phyloP scores from a whole-genome alignment of 805 yeast species.

The Pichia deserticola region DNA sequence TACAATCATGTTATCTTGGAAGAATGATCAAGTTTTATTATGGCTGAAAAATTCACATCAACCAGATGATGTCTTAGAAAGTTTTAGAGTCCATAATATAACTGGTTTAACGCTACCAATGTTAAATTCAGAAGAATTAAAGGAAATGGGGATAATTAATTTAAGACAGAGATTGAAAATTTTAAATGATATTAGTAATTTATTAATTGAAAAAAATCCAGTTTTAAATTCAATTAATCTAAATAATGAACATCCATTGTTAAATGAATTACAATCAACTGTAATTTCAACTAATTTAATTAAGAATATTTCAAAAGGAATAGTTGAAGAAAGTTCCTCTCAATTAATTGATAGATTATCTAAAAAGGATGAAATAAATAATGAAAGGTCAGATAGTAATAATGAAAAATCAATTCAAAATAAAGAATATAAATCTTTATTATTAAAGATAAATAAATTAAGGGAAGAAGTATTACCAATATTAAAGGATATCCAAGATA shows the following conservation, averaged over 20 bases:
- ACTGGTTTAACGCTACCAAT: slow-evolving; percentile 68
- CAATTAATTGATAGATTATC: slow-evolving; percentile 6
- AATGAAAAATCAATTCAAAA: not conserved
- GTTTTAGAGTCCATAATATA: slow-evolving; percentile 51
- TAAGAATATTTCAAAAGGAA: slow-evolving; percentile 17
- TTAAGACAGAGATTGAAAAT: slow-evolving; percentile 52
- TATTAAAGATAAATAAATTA: slow-evolving; percentile 48
- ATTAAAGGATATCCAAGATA: slow-evolving; percentile 53
- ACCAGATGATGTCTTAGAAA: slow-evolving; percentile 19
- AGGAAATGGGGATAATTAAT: slow-evolving; percentile 57
- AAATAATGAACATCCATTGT: slow-evolving; percentile 18
- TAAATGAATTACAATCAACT: slow-evolving; percentile 20
- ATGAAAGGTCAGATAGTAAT: not conserved
- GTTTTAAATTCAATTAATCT: slow-evolving; percentile 13
- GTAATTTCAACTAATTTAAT: slow-evolving; percentile 20
- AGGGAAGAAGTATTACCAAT: slow-evolving; percentile 62
- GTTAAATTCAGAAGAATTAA: slow-evolving; percentile 60
- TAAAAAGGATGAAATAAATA: not conserved
- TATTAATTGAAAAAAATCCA: slow-evolving; percentile 32
- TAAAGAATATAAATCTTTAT: slow-evolving; percentile 30
- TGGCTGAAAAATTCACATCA: slow-evolving; percentile 24
- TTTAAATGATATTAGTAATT: slow-evolving; percentile 50
- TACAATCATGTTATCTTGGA: slow-evolving; percentile 20
- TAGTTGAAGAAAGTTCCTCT: slow-evolving; percentile 16
- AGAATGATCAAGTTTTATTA: slow-evolving; percentile 24